Evolutionary conservation across 352 stramenopile species (phyloP), one percentile per base, ranked within the genome.

Genomic region (Globisporangium emineosum): DNA sequence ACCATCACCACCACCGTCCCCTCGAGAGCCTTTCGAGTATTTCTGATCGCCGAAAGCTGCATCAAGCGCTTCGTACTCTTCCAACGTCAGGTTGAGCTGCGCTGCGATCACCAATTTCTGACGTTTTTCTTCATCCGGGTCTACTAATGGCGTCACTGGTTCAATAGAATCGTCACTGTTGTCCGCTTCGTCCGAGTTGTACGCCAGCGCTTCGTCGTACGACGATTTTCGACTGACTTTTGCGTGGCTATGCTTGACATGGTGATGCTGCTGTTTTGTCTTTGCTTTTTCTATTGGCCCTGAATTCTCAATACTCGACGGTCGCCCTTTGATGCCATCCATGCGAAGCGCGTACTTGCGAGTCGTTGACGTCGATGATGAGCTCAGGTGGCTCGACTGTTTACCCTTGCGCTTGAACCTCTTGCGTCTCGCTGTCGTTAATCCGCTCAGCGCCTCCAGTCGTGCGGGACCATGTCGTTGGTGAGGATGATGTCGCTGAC

Each of bases 51-150:
- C 82, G 32, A 91, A 90, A 4, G 78, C 81, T 7, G 72, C 76
- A 60, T 92, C 81, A 5, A 90, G 65, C 3, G 69, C 71, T 8
- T 91, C 82, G 66, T 89, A 91, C 55, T 91, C 85, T 0, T 89
- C 81, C 13, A 92, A 45, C 6, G 76, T 81, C 29, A 94, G 65
- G 21, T 86, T 82, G 19, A 91, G 75, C 37, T 91, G 83, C 1
- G 77, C 71, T 0, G 82, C 81, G 37, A 88, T 84, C 9, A 73
- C 32, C 9, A 53, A 33, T 30, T 81, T 83, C 60, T 88, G 78
- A 2, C 78, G 71, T 10, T 68, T 70, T 40, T 72, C 71, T 66
- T 92, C 83, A 12, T 89, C 76, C 2, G 79, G 43, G 40, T 89
- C 79, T 52, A 83, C 79, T 1, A 74, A 25, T 40, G 55, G 37